These are phyloP conservation scores for Daldinia eschscholtzii DNA, from an alignment of 2,329 filamentous ascomycete genomes.

Conservation along the genomic window DNA sequence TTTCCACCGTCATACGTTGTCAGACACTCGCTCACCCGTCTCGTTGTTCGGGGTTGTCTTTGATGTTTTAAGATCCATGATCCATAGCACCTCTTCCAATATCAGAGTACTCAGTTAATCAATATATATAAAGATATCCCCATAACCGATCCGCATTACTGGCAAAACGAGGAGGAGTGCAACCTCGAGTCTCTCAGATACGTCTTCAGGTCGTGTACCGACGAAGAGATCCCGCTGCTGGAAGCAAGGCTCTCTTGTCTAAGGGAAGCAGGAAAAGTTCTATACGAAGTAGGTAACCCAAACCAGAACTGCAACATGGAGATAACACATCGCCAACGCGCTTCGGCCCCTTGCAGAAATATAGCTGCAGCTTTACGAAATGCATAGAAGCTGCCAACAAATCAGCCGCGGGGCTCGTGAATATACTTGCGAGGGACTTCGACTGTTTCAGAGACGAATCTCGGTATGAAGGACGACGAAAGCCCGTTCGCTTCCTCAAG, in stretches of 20 bases:
- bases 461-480: constrained; percentile 76
- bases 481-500: constrained; percentile 85
- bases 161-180: constrained; percentile 81
- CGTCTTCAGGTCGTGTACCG: constrained; percentile 87
- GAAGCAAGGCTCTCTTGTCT: constrained; percentile 82
- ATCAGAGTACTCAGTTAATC: constrained; percentile 43
- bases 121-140: constrained; percentile 72
- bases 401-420: constrained; percentile 88
- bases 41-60: constrained; percentile 1
- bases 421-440: constrained; percentile 85
- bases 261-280: constrained; percentile 82
- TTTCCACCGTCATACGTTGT: not conserved
- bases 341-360: constrained; percentile 67
- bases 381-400: constrained; percentile 79
- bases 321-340: constrained; percentile 44
- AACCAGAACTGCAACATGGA: constrained; percentile 26
- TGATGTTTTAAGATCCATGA: not conserved
- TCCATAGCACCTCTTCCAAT: constrained; percentile 17
- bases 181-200: constrained; percentile 78
- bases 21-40: not conserved
- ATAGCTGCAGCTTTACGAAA: constrained; percentile 78
- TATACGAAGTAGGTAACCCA: constrained; percentile 74
- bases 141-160: constrained; percentile 90
- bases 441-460: constrained; percentile 87
- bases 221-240: constrained; percentile 88